These are phyloP conservation scores for Larix sibirica DNA, from an alignment of 83 land plant genomes.

Conservation along the genomic window DNA sequence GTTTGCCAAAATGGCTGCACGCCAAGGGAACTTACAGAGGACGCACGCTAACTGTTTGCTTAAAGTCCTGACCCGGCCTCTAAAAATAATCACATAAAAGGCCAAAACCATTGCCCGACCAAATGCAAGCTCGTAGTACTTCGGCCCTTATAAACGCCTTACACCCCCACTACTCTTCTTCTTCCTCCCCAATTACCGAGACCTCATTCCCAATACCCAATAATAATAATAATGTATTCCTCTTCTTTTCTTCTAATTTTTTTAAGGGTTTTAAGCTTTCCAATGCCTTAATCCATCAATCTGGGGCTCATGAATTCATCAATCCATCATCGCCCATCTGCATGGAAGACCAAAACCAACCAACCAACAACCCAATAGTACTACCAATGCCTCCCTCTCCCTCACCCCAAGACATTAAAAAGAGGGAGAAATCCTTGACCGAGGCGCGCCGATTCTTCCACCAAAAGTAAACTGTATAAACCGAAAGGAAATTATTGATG, in stretches of 20 bases:
- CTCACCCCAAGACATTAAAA: background rate
- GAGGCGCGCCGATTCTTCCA: conserved; percentile 11
- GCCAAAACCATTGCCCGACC: no score
- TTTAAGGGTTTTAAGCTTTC: no score
- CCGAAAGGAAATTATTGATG: background rate
- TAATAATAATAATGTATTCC: background rate
- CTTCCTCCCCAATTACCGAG: background rate
- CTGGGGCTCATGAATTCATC: no score
- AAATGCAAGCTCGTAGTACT: no score
- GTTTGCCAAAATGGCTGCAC: conserved; percentile 12
- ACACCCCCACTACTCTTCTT: no score
- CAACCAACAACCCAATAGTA: background rate
- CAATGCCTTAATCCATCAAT: no score
- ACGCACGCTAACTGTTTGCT: conserved; percentile 14
- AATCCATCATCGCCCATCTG: background rate
- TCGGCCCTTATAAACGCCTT: no score
- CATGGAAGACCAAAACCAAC: background rate
- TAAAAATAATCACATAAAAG: background rate
- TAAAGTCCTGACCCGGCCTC: background rate
- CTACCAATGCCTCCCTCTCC: no score
- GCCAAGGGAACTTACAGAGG: background rate
- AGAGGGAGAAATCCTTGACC: background rate
- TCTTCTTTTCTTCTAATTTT: no score
- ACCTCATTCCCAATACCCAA: conserved; percentile 5
- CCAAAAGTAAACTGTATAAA: background rate